Evolutionary conservation across 2,329 filamentous ascomycete genomes (phyloP).

Genomic region (Colletotrichum theobromicola): DNA sequence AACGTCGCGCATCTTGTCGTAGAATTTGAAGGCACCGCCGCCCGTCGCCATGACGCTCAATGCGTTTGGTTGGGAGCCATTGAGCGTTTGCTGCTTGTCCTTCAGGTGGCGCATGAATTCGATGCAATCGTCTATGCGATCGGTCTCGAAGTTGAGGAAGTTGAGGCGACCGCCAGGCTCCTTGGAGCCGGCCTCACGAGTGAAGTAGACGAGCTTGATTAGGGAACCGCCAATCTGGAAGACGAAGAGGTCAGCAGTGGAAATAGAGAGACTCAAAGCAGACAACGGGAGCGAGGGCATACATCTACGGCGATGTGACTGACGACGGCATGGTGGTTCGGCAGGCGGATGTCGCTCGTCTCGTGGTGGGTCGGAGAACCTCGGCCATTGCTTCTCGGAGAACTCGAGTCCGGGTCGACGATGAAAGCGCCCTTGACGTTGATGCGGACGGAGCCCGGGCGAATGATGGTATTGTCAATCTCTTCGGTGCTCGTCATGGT

Average conservation of each 20-base stretch:
- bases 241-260: background rate
- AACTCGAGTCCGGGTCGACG: slow-evolving; percentile 77
- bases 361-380: slow-evolving; percentile 63
- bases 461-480: slow-evolving; percentile 65
- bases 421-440: slow-evolving; percentile 98
- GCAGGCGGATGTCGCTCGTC: slow-evolving; percentile 92
- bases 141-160: slow-evolving; percentile 96
- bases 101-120: slow-evolving; percentile 89
- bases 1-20: slow-evolving; percentile 84
- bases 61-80: slow-evolving; percentile 73
- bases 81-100: slow-evolving; percentile 77
- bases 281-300: slow-evolving; percentile 41
- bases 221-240: slow-evolving; percentile 90
- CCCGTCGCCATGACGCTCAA: slow-evolving; percentile 95
- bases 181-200: slow-evolving; percentile 79
- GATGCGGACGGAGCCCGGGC: slow-evolving; percentile 81
- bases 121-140: slow-evolving; percentile 91
- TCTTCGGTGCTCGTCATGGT: slow-evolving; percentile 58
- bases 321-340: slow-evolving; percentile 92
- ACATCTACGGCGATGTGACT: slow-evolving; percentile 98
- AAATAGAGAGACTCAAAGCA: background rate
- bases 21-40: slow-evolving; percentile 95
- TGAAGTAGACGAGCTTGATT: slow-evolving; percentile 97
- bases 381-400: slow-evolving; percentile 52
- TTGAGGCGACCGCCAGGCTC: slow-evolving; percentile 90